Conservation (phyloP, 106 monocot genomes). For the Platanthera zijinensis region DNA sequence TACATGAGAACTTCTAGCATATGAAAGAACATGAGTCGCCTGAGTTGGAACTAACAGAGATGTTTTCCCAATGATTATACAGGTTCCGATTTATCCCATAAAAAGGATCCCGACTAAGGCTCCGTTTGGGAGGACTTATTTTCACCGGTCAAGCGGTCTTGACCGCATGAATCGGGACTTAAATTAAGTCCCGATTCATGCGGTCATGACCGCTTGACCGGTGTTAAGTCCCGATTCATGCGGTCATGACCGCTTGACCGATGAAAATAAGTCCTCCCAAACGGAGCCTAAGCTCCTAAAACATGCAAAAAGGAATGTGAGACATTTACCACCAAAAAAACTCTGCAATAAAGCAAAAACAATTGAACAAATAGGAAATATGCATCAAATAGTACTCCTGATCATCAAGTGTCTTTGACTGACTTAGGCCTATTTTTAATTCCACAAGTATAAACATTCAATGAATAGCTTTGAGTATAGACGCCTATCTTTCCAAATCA, state of each 20-base stretch:
- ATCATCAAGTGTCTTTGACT: background rate
- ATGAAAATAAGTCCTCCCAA: too few relatives aligned
- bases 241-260: too few relatives aligned
- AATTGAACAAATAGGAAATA: background rate
- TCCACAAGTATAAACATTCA: too few relatives aligned
- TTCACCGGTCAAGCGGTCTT: too few relatives aligned
- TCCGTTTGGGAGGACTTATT: too few relatives aligned
- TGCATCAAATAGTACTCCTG: background rate
- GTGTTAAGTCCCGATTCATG: too few relatives aligned
- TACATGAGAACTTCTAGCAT: background rate
- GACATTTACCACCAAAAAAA: background rate
- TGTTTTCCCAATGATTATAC: constrained; percentile 57
- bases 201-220: too few relatives aligned
- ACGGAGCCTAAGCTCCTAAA: constrained; percentile 51
- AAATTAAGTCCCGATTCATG: too few relatives aligned
- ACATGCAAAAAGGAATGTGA: constrained; percentile 1
- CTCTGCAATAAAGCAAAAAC: background rate
- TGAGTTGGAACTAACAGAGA: constrained; percentile 23
- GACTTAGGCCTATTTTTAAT: background rate
- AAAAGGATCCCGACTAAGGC: constrained; percentile 13
- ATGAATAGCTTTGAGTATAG: too few relatives aligned
- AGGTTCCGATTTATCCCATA: constrained; percentile 54
- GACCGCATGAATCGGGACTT: too few relatives aligned
- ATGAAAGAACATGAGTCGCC: constrained; percentile 38
- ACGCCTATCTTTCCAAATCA: too few relatives aligned